Base-by-base conservation (phyloP, 116 monocot species). In the Posidonia oceanica region DNA sequence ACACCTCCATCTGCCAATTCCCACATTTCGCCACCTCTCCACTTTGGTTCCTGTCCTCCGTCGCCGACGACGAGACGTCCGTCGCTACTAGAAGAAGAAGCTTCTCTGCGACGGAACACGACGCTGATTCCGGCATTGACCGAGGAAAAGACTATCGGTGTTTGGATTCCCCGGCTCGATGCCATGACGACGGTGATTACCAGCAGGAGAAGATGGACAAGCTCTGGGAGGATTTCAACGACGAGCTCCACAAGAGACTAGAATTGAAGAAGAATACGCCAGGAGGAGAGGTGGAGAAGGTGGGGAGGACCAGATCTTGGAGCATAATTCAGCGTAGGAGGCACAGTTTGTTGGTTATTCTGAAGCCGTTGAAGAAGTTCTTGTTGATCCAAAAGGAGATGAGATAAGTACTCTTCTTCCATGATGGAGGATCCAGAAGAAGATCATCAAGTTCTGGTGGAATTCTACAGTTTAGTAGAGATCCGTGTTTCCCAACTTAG, bases 211-310 rank as follows among this genome's bases (percentile, higher is more conserved):
- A 57, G 57, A 57, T 57, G 57, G 57, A 57, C 57, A 20, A n/a
- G 18, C 57, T 57, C 57, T 57, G 57, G 57, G 57, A 57, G 57
- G 16, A 57, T 20, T 57, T 57, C 57, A 57, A 57, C 14, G 57
- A 57, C 16, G 57, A 57, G 6, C 6, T n/a, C 20, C 55, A n/a
- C 6, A 16, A 57, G 18, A 57, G 8, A 17, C 57, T 20, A 57
- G 57, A 57, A 57, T 16, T 5, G 20, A n/a, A n/a, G 57, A 57
- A 57, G 18, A 55, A 55, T 14, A 17, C 13, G 14, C 14, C 17
- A 55, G 2, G 12, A 10, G 17, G 20, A 7, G 20, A 20, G 7
- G 20, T 57, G 57, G 57, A 57, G 5, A 20, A 57, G 15, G 15
- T 57, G 18, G 20, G 5, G 20, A 57, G 16, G 57, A 6, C 20